Evolutionary conservation across 192 early-diverging fungal genomes (phyloP), one percentile per base, ranked within the genome.

Genomic region (Coemansia sp.): DNA sequence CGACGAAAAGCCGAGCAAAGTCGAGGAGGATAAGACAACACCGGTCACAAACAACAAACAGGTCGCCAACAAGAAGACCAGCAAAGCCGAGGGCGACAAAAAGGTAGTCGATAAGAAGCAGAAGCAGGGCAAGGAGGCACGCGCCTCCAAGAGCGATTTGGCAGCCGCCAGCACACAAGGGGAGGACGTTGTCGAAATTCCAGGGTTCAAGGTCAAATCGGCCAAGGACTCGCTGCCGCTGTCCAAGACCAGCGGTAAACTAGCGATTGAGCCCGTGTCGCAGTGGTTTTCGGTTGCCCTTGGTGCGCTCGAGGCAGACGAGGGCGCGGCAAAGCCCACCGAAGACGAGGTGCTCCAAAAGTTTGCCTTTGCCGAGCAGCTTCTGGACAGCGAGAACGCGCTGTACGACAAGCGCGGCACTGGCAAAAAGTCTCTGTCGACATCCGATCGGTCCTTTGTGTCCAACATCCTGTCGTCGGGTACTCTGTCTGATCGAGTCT

Each of bases 401-500:
- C 56, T 68, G 27, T 84, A 84, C 53, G 82, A 84, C 36, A 80
- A 78, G 37, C 73, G 80, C 29, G 75, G 76, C 0, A 56, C 56
- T n/a, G 53, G 52, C 59, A 61, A 81, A 77, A 85, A 67, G 40
- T 80, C 79, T 26, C 73, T 88, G 36, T 88, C 88, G 10, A 84
- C 87, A 3, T 87, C 93, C 18, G 93, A 99, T 81, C 83, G 83
- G 53, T 85, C 85, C 36, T 99, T 97, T 73, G 84, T 97, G 14
- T 78, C 88, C 17, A 93, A 89, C 41, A 91, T 99, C 34, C 75
- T 99, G 70, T 74, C 86, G 42, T 93, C 91, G 27, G 97, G 97
- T 74, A 99, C 97, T 17, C 72, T 93, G 39, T 91, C 88, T 38
- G 97, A 99, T 84, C 90, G 90, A 60, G 86, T 97, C 24, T 95